Conservation (phyloP, 208 protist species). For the Strigomonas culicis region DNA sequence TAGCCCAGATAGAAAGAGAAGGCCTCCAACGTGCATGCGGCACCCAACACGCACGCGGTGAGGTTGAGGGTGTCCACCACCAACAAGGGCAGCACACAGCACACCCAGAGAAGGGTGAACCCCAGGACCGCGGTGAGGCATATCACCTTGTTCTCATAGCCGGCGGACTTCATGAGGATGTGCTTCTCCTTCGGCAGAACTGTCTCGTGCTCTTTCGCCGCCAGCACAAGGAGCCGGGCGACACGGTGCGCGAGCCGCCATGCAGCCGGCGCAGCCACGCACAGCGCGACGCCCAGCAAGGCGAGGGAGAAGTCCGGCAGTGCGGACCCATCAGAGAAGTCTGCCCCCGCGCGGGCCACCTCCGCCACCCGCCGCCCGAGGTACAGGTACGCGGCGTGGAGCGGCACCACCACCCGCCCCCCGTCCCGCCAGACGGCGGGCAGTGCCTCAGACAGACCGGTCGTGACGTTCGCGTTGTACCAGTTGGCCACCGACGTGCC, state of each 20-base stretch:
- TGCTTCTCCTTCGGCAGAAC: background rate
- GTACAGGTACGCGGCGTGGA: slow-evolving; percentile 41
- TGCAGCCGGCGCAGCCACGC: background rate
- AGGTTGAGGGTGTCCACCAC: slow-evolving; percentile 38
- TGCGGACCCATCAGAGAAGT: background rate
- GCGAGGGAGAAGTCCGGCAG: background rate
- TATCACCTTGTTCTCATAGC: background rate
- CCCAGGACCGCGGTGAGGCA: slow-evolving; percentile 6
- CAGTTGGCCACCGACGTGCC: slow-evolving; percentile 18
- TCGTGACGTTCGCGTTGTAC: slow-evolving; percentile 21
- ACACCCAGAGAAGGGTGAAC: slow-evolving; percentile 10
- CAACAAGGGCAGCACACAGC: slow-evolving; percentile 31
- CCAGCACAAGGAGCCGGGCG: background rate
- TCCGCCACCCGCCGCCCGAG: slow-evolving; percentile 16
- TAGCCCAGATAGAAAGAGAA: background rate
- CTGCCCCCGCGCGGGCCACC: background rate
- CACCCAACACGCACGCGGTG: background rate
- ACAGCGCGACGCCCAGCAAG: background rate
- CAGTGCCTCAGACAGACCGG: slow-evolving; percentile 12
- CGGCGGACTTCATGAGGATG: background rate
- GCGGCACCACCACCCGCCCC: slow-evolving; percentile 29
- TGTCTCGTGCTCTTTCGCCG: background rate
- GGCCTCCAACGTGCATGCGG: background rate
- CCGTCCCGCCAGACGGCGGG: slow-evolving; percentile 3
- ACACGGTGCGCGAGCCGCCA: background rate